Percentiles rank a stretch among this genome's conserved stretches.
Conservation (phyloP, 768 basidiomycete species). For the Hysterangium stoloniferum region DNA sequence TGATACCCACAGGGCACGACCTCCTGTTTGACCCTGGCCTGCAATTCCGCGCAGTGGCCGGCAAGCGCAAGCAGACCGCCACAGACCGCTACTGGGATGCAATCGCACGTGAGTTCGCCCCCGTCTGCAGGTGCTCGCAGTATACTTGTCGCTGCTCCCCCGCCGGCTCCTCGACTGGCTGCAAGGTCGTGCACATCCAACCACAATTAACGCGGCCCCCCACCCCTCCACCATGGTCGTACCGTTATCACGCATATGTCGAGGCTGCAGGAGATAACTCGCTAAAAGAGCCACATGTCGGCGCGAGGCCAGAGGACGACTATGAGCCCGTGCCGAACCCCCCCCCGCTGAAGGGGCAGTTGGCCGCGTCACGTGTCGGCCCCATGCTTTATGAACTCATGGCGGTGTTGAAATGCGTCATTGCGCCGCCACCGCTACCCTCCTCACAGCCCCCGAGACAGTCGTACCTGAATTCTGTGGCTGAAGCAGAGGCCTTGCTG, state of each 20-base stretch:
- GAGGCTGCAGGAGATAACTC: background rate
- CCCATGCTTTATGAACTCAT: slow-evolving; percentile 68
- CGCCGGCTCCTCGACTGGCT: slow-evolving; percentile 19
- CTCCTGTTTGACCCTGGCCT: slow-evolving; percentile 81
- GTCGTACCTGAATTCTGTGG: slow-evolving; percentile 13
- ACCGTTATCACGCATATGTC: slow-evolving; percentile 15
- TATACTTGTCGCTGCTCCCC: slow-evolving; percentile 45
- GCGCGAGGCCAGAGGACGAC: background rate
- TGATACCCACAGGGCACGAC: slow-evolving; percentile 58
- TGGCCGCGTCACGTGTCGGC: slow-evolving; percentile 66
- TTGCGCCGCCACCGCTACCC: slow-evolving; percentile 58
- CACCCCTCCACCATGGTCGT: slow-evolving; percentile 17
- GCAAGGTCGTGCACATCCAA: slow-evolving; percentile 36
- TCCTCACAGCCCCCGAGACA: slow-evolving; percentile 15
- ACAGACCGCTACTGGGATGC: slow-evolving; percentile 84
- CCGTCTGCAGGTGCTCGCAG: slow-evolving; percentile 79
- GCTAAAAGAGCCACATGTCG: background rate
- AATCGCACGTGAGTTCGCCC: slow-evolving; percentile 66
- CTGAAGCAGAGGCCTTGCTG: slow-evolving; percentile 60
- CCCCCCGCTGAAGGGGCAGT: too few relatives aligned
- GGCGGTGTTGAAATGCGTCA: slow-evolving; percentile 75
- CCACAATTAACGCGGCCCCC: slow-evolving; percentile 36
- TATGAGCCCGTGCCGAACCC: slow-evolving; percentile 7
- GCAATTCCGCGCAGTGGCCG: slow-evolving; percentile 73
- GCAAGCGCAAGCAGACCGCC: slow-evolving; percentile 61